Percentiles rank a stretch among this genome's conserved stretches.
Conservation (phyloP, 1,284 basidiomycete genomes). For the Malassezia caprae region DNA sequence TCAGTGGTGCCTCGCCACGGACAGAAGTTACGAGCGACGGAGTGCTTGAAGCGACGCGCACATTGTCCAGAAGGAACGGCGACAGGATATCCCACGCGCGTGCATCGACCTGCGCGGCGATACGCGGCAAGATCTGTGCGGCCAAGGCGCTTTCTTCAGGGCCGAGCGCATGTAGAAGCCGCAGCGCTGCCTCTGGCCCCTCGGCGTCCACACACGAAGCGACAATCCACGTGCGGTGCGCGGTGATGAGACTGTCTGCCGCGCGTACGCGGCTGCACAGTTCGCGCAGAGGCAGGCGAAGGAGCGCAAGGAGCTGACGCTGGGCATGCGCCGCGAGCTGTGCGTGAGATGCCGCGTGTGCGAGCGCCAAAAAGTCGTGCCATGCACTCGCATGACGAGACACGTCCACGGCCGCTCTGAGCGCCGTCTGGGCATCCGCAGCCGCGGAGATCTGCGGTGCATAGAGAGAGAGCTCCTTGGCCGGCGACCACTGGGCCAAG, state of each 20-base stretch:
- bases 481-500: background rate
- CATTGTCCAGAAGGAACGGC: constrained; percentile 8
- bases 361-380: background rate
- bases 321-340: background rate
- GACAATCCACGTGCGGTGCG: constrained; percentile 2
- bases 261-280: background rate
- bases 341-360: background rate
- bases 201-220: background rate
- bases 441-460: background rate
- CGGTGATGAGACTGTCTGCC: background rate
- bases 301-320: background rate
- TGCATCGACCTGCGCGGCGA: background rate
- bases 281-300: background rate
- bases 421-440: background rate
- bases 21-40: background rate
- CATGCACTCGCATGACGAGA: background rate
- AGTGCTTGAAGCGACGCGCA: background rate
- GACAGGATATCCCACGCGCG: background rate
- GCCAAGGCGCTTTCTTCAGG: background rate
- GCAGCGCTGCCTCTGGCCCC: background rate
- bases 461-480: background rate
- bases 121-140: background rate
- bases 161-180: background rate
- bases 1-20: background rate
- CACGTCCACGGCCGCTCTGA: background rate